Conservation (phyloP, 2,329 filamentous ascomycete genomes). For the Trichoderma aggressivum region DNA sequence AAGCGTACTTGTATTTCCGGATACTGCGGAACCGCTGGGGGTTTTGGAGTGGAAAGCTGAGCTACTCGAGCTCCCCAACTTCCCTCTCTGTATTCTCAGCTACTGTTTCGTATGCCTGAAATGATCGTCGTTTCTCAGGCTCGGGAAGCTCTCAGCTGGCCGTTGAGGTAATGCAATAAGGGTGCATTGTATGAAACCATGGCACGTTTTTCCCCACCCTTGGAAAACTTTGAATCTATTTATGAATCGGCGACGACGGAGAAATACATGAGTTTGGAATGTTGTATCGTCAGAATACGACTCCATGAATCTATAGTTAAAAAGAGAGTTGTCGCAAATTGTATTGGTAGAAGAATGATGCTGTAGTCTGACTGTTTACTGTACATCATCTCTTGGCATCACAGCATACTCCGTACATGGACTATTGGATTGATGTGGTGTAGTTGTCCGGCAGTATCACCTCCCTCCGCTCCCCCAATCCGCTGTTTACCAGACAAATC, state of each 20-base stretch:
- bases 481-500: neutral
- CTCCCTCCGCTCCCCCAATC: neutral
- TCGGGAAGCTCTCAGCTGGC: neutral
- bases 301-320: neutral
- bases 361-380: neutral
- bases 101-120: neutral
- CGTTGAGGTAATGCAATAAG: neutral
- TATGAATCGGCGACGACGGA: neutral
- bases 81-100: neutral
- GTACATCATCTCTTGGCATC: neutral
- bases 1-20: neutral
- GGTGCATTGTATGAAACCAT: slow-evolving; percentile 14
- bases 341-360: neutral
- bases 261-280: neutral
- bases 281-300: no score
- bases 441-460: neutral
- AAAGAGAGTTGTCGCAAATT: neutral
- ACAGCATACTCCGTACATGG: neutral
- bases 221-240: slow-evolving; percentile 3
- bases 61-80: neutral
- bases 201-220: slow-evolving; percentile 8
- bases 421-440: neutral
- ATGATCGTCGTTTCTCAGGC: neutral
- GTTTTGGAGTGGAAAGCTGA: neutral
- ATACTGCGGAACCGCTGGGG: neutral